Percentiles rank a stretch among this genome's conserved stretches.
Conservation (phyloP, 2,329 filamentous ascomycete genomes). For the Fusarium armeniacum region DNA sequence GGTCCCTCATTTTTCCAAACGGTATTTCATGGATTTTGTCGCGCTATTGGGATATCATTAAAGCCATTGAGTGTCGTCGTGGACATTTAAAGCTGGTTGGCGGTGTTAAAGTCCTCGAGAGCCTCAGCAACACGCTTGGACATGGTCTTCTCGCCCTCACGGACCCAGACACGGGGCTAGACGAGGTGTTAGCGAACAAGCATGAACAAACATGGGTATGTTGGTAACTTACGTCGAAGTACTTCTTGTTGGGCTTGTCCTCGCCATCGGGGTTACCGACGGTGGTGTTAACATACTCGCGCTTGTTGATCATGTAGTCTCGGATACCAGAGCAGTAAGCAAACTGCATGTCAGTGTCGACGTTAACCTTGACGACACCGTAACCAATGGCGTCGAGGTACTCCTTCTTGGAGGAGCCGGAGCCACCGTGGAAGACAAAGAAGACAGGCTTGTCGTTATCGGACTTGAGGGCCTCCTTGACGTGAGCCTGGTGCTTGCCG, state of each 20-base stretch:
- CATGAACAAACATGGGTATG: neutral
- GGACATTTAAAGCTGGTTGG: conserved; percentile 54
- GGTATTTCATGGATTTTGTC: conserved; percentile 34
- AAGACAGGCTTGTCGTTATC: conserved; percentile 92
- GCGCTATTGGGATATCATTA: conserved; percentile 41
- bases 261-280: conserved; percentile 96
- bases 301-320: conserved; percentile 94
- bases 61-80: conserved; percentile 17
- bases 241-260: conserved; percentile 99
- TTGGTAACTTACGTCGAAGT: conserved; percentile 70
- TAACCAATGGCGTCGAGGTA: conserved; percentile 89
- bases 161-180: conserved; percentile 92
- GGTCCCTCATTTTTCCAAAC: conserved; percentile 34
- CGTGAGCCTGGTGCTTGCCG: conserved; percentile 94
- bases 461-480: conserved; percentile 81
- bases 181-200: conserved; percentile 16
- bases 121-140: conserved; percentile 81
- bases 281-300: conserved; percentile 88
- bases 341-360: conserved; percentile 98
- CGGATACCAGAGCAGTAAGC: conserved; percentile 94
- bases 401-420: conserved; percentile 90
- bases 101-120: conserved; percentile 87
- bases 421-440: conserved; percentile 99
- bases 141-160: conserved; percentile 99
- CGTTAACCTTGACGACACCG: conserved; percentile 99